These are phyloP conservation scores for Aegle marmelos DNA, from an alignment of 345 rosid genomes.

Conservation along the genomic window DNA sequence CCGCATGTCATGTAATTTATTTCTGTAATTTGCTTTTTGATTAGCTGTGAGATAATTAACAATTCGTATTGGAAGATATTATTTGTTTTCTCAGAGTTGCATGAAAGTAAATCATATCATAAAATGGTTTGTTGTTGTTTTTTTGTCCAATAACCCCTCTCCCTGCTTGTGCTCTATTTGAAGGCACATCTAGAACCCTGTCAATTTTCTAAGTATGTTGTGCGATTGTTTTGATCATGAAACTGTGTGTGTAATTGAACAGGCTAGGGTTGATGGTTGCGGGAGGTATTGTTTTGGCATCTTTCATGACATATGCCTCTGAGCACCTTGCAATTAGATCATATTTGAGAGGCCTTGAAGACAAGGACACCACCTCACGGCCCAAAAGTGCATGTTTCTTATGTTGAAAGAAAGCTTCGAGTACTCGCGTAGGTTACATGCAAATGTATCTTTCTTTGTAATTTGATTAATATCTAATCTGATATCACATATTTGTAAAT, in stretches of 20 bases:
- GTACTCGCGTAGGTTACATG: constrained; percentile 20
- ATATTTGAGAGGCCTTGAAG: constrained; percentile 69
- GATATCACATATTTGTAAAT: constrained; percentile 24
- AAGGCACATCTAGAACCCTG: not conserved
- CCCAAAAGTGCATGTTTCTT: constrained; percentile 41
- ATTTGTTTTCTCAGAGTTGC: not conserved
- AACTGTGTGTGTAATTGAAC: constrained; percentile 13
- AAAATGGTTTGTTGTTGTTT: not conserved
- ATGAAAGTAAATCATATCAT: not conserved
- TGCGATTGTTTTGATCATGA: no score
- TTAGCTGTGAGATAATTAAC: not conserved
- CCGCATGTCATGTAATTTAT: not conserved
- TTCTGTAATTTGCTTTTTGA: not conserved
- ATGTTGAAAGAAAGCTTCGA: constrained; percentile 34
- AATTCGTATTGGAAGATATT: not conserved
- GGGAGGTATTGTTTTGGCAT: constrained; percentile 70
- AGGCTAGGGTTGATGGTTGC: constrained; percentile 87
- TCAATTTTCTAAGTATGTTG: not conserved
- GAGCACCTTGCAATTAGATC: constrained; percentile 73
- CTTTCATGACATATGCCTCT: constrained; percentile 89
- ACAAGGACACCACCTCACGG: constrained; percentile 47
- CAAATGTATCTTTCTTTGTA: constrained; percentile 15
- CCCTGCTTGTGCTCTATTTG: not conserved
- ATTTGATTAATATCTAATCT: constrained; percentile 15
- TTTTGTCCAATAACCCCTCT: not conserved